Percentiles rank a stretch among this genome's conserved stretches.
phyloP scores from a whole-genome alignment of 768 basidiomycete species.

The Suillus fuscotomentosus region DNA sequence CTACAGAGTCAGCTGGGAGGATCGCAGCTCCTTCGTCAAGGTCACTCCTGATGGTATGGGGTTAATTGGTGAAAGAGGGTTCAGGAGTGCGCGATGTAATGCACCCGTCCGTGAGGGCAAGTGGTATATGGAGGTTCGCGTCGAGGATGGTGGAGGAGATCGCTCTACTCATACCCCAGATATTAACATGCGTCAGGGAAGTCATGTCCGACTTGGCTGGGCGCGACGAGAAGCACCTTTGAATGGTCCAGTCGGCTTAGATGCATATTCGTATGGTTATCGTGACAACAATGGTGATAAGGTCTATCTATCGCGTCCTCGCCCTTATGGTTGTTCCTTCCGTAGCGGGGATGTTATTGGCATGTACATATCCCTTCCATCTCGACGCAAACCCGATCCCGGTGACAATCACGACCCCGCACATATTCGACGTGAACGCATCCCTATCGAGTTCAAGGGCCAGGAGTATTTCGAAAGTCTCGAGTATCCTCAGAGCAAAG shows the following conservation, averaged over 20 bases:
- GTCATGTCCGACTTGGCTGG: constrained; percentile 90
- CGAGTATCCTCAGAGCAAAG: constrained; percentile 86
- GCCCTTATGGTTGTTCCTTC: constrained; percentile 73
- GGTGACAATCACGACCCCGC: constrained; percentile 79
- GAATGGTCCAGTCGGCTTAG: constrained; percentile 89
- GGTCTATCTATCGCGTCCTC: constrained; percentile 78
- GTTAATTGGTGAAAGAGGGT: constrained; percentile 83
- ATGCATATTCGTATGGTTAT: constrained; percentile 90
- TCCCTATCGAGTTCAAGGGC: constrained; percentile 94
- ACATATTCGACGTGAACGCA: constrained; percentile 82
- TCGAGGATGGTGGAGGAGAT: constrained; percentile 74
- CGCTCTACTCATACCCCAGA: constrained; percentile 39
- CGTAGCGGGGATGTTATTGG: constrained; percentile 87
- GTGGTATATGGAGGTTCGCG: constrained; percentile 92
- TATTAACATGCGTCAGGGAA: constrained; percentile 54
- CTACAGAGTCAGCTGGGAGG: constrained; percentile 87
- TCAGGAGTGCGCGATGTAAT: constrained; percentile 87
- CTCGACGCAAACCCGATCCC: constrained; percentile 51
- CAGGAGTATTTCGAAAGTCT: constrained; percentile 94
- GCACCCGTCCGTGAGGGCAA: constrained; percentile 84
- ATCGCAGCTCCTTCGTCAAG: constrained; percentile 77
- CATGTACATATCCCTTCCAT: constrained; percentile 89
- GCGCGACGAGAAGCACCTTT: constrained; percentile 90
- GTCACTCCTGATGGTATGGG: constrained; percentile 78
- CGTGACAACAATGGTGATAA: constrained; percentile 94